Base-by-base conservation (phyloP, 1,284 basidiomycete genomes). In the Sanguinoderma infundibulare region DNA sequence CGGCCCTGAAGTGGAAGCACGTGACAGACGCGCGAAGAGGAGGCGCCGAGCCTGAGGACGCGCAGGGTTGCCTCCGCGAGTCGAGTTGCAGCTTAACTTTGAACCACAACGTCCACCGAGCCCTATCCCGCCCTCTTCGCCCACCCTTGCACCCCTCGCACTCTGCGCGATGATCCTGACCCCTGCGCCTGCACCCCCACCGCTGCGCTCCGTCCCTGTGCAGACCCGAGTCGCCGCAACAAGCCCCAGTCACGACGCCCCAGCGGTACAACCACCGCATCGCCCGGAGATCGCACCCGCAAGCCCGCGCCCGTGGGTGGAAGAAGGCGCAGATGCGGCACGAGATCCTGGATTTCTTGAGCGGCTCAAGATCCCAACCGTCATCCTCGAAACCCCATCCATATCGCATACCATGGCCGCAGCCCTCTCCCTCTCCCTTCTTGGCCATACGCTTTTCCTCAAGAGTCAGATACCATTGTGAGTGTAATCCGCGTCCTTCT, bases 401-500 rank as follows among this genome's bases (percentile, higher is more conserved):
- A 81, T 91, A 30, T 80, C 81, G 22, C 83, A 84, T 55, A 75
- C 75, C 4, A 80, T 89, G 72, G 89, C 90, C 5, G 83, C 86
- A 4, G 80, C 80, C 22, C 80, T 92, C 2, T 83, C 88, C 4
- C 77, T 79, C 15, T 83, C 81, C 60, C 72, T 91, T 17, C 75
- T 92, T 0, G 84, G 84, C 0, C 88, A 92, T 69, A 79, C 90
- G 0, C 72, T 92, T 17, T 92, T 89, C 70, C 76, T 91, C 55
- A 92, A 92, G 71, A 87, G 82, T 62, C 90, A 92, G 67, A 78
- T 91, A 0, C 91, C 90, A 2, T 85, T 92, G 90, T 92, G 67
- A 73, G 90, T 82, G 30, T n/a, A n/a, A n/a, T n/a, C 20, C 20
- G 14, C 24, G 50, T 1, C 44, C 40, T 57, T 22, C 40, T 26